Conservation (phyloP, 108 stramenopile genomes). For the Hondaea fermentalgiana region DNA sequence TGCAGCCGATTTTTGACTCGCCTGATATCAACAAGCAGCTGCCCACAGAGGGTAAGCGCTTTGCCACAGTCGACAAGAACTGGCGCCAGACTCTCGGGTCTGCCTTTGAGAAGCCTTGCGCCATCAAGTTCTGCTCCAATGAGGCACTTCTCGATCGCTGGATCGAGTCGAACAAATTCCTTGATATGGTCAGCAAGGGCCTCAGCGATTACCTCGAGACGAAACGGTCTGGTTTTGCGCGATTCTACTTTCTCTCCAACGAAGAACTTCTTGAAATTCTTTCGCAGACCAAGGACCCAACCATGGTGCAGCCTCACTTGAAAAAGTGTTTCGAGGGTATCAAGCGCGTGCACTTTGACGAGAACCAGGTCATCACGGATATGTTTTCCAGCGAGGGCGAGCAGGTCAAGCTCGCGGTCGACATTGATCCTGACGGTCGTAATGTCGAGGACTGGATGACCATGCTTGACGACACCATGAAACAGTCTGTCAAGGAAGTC, state of each 20-base stretch:
- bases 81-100: conserved; percentile 50
- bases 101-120: conserved; percentile 29
- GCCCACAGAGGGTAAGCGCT: conserved; percentile 54
- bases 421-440: conserved; percentile 52
- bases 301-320: conserved; percentile 54
- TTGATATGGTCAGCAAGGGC: conserved; percentile 58
- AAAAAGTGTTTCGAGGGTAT: conserved; percentile 64
- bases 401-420: conserved; percentile 27
- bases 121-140: conserved; percentile 52
- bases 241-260: conserved; percentile 62
- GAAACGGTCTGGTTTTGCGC: conserved; percentile 52
- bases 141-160: conserved; percentile 53
- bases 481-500: conserved; percentile 34
- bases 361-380: conserved; percentile 38
- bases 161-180: conserved; percentile 38
- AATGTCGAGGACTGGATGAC: conserved; percentile 61
- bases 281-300: conserved; percentile 54
- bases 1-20: conserved; percentile 62
- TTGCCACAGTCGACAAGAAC: conserved; percentile 61
- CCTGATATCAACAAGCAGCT: conserved; percentile 64
- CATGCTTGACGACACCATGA: conserved; percentile 51
- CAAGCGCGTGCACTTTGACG: conserved; percentile 28
- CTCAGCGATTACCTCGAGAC: conserved; percentile 61
- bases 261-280: conserved; percentile 61
- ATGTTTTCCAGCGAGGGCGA: conserved; percentile 56